Evolutionary conservation across 2,329 filamentous ascomycete species (phyloP), one percentile per base, ranked within the genome.

Genomic region (Verticillium nonalfalfae): DNA sequence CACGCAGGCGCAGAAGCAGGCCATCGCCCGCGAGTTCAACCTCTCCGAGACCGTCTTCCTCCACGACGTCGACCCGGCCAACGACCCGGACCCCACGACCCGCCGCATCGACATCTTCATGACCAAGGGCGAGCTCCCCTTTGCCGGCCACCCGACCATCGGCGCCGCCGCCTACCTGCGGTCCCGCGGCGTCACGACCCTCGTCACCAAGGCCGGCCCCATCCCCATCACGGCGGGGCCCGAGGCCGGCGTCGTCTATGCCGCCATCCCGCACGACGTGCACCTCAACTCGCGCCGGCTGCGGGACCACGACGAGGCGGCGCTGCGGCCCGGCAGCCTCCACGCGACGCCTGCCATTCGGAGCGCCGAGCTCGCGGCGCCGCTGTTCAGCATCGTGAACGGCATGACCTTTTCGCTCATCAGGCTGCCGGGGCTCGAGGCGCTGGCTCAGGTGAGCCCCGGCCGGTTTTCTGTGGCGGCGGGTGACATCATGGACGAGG

Each of bases 331-430:
- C 13, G 33, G 57, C 31, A 54, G 60, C 9, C 57, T 65, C 10
- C 21, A 52, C 33, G n/a, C 60, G 2, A 1, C 11, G 1, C 15
- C 31, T 1, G 60, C 56, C 2, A 59, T 64, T 1, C 59, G 55
- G 2, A 50, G 9, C 6, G 64, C 64, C 4, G 77, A 79, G 71
- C 65, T 76, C 36, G 63, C 66, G 11, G 78, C 81, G 9, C 80
- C 82, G 14, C 68, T 85, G 18, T 80, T 86, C 61, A 87, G 83
- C 65, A 84, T 93, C 56, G 89, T 92, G 39, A 85, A 85, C 55
- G 90, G 90, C 57, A 89, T 93, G 87, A 85, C 84, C 1, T 93
- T 92, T 72, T 74, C 85, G n/a, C 81, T 91, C 36, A 77, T 90
- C 14, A 76, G 84, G 66, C 77, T 95, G 26, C 78, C 83, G 0